Evolutionary conservation across 306 rosid species (phyloP), one percentile per base, ranked within the genome.

Genomic region (apple (Malus domestica)): DNA sequence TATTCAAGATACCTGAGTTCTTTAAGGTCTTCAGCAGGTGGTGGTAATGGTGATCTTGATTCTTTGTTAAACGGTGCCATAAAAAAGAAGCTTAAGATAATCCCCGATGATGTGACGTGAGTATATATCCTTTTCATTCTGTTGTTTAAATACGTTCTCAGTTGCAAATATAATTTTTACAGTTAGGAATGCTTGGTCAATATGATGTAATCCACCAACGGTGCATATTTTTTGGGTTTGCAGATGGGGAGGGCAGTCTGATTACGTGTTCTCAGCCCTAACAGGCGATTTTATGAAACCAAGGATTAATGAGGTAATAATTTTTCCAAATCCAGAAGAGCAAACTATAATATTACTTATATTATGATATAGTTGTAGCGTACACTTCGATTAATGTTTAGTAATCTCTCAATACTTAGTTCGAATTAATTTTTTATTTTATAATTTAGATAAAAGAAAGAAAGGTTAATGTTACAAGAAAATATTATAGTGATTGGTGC

Each of bases 201-300:
- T 12, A 61, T 12, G 8, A 2, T 6, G 49, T 46, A 29, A 27
- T 29, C 13, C 9, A 7, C 6, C 0, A 40, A 8, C 32, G n/a
- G 5, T 23, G 45, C 14, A 20, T 16, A 10, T 16, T 10, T 69
- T n/a, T 60, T 16, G 6, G 25, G 78, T 19, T 74, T 76, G 45
- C 84, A 95, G 98, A 77, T 95, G 98, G 98, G 87, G 88, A 77
- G 87, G 79, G 23, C 97, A 95, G 65, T 63, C 88, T 3, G 62
- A 23, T 4, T 0, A 14, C 0, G 99, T 88, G 7, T 95, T 90
- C 45, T 0, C 6, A 3, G 0, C 44, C 18, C 78, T 95, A 38
- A 19, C 12, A 44, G 91, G 87, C 20, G 99, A 95, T 60, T 95
- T 95, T 60, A 95, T 95, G 99, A 95, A 42, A 60, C 97, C 99